A percentile compares a stretch with the other conserved stretches of the same genome.
Conservation (phyloP, 306 rosid genomes). For the Dalbergia cultrata region DNA sequence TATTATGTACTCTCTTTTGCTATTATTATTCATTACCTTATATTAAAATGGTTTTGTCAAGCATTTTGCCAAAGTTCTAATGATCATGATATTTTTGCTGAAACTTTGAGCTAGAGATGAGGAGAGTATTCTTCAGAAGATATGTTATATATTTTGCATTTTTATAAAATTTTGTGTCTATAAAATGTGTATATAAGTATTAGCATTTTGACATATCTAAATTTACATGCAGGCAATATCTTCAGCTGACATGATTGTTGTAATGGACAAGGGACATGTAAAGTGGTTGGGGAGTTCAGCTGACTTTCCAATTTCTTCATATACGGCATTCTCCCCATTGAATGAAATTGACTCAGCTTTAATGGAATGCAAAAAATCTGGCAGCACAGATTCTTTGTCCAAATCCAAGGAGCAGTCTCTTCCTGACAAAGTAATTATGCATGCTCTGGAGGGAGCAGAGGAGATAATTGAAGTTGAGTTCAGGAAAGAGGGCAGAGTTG, state of each 20-base stretch:
- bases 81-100: conserved; percentile 4
- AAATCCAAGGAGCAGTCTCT: conserved; percentile 45
- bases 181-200: background rate
- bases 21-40: conserved; percentile 40
- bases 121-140: conserved; percentile 18
- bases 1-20: conserved; percentile 26
- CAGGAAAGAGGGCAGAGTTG: conserved; percentile 92
- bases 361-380: conserved; percentile 53
- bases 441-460: conserved; percentile 53
- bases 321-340: conserved; percentile 65
- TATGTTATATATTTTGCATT: conserved; percentile 5
- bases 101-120: background rate
- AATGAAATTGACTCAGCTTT: conserved; percentile 73
- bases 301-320: conserved; percentile 65
- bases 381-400: conserved; percentile 49
- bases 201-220: conserved; percentile 36
- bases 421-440: conserved; percentile 49
- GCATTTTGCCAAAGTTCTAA: conserved; percentile 11
- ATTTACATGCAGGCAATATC: conserved; percentile 74
- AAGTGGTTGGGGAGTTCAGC: conserved; percentile 82
- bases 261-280: conserved; percentile 83
- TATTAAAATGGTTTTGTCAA: conserved; percentile 15
- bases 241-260: conserved; percentile 77
- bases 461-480: conserved; percentile 75
- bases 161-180: conserved; percentile 16